Base-by-base conservation (phyloP, 2,329 filamentous ascomycete genomes). In the Seiridium unicorne region DNA sequence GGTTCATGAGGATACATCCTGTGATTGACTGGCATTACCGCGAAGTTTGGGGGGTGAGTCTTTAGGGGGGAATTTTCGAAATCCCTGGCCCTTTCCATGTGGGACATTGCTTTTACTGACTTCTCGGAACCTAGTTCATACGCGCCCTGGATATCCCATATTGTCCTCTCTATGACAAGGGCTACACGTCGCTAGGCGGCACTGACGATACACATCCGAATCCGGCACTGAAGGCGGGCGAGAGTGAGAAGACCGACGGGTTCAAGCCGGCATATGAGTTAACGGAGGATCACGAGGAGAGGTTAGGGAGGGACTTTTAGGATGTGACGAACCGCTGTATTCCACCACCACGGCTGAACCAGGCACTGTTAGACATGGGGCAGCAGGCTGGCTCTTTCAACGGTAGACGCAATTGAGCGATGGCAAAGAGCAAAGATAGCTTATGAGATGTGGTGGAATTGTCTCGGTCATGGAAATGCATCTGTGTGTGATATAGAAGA, bases 11-110 rank as follows among this genome's bases (percentile, higher is more conserved):
- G 61, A 83, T 98, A 62, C 93, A 99, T 75, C 94, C 95, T 0
- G 91, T 99, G 8, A 93, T 99, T 70, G 95, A 99, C 76, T 99
- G 95, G 95, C 92, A 95, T 73, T 97, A 97, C 74, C 85, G 87
- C 9, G 94, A 98, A 74, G 94, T 98, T 58, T 98, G 95, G 95
- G 86, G 88, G 18, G 93, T 96, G 71, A 81, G 91, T 82, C 2
- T n/a, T 69, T 54, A n/a, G 13, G 38, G 38, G 2, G 38, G 2
- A 42, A 42, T 1, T 42, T 26, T 2, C 38, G 13, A 42, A 42
- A 42, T 2, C 38, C 18, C 18, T 26, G 18, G 18, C 18, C 1
- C 18, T 26, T 26, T 26, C 2, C 18, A 26, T 26, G 18, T 26
- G 18, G 2, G 18, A 26, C 18, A 26, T 26, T 26, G 18, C 9